Evolutionary conservation across 1,284 basidiomycete genomes (phyloP), one percentile per base, ranked within the genome.

Genomic region (Leccinum subatratum): DNA sequence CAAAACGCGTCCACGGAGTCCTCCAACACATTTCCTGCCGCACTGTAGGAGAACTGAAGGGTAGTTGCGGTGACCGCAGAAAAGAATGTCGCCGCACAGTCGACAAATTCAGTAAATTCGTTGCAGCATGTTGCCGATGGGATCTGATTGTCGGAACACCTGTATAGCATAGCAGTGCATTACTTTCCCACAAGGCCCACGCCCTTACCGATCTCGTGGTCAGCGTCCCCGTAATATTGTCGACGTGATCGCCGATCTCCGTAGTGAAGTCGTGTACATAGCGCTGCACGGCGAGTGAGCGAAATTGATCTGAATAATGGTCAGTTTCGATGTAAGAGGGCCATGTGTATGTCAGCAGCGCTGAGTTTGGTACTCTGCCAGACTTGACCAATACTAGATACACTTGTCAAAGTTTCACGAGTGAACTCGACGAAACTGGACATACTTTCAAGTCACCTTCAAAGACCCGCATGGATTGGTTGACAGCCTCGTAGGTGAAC

Each of bases 11-110:
- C 87, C 42, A 87, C 86, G 22, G 77, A 78, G 66, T 84, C 77
- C 4, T 74, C 39, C 63, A 77, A 66, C 32, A 77, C 70, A 64
- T 68, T 65, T 6, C 72, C 77, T 76, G 71, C 60, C 71, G 71
- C 48, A 75, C 0, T 28, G 66, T 72, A 81, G 6, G 86, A 85
- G 68, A 81, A 84, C 66, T 87, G 86, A 67, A 87, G 73, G 3
- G 80, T 85, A 16, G 80, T 82, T 56, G 85, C 86, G 1, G 84
- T 86, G 67, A 86, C 85, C 45, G 83, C 85, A n/a, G 81, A 83
- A 73, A 86, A 86, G 77, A 86, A 86, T 18, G 86, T 88, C 34
- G 86, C 84, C 7, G n/a, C n/a, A 87, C 82, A 6, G 85, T 86
- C 54, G 82, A 84, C 64, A 87, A 69, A 71, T 84, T 86, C 63